Percentiles rank a stretch among this genome's conserved stretches.
phyloP scores from a whole-genome alignment of 1,284 basidiomycete genomes.

The Ustilago nuda region DNA sequence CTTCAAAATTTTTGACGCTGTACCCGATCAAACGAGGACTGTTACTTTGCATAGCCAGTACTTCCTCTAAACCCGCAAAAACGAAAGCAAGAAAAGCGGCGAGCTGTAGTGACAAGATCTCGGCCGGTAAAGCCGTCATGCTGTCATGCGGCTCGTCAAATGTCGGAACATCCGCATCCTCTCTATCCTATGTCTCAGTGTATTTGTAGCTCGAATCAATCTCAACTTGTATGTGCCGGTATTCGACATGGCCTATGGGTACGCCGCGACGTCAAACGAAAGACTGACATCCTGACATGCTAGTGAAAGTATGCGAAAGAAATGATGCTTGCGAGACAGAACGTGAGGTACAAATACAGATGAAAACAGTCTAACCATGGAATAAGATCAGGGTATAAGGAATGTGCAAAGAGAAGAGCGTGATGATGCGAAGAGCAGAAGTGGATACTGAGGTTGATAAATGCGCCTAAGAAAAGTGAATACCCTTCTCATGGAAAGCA shows the following conservation, averaged over 20 bases:
- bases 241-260: neutral
- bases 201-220: conserved; percentile 30
- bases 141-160: no score
- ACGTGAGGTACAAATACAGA: conserved; percentile 30
- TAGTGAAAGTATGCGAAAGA: neutral
- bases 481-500: conserved; percentile 84
- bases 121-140: no score
- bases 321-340: conserved; percentile 22
- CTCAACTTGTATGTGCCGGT: neutral
- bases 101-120: no score
- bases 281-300: no score
- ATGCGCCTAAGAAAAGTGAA: conserved; percentile 79
- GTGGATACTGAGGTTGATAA: neutral
- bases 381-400: conserved; percentile 14
- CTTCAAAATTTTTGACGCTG: conserved; percentile 71
- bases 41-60: conserved; percentile 47
- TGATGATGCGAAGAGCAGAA: neutral
- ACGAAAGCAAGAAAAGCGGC: no score
- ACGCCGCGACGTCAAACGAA: neutral
- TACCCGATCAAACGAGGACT: conserved; percentile 47
- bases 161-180: no score
- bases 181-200: conserved; percentile 2
- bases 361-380: neutral
- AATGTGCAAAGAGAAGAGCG: neutral
- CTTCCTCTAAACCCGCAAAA: conserved; percentile 22